These are phyloP conservation scores for Penicillium olsonii DNA, from an alignment of 2,329 filamentous ascomycete species.

Conservation along the genomic window DNA sequence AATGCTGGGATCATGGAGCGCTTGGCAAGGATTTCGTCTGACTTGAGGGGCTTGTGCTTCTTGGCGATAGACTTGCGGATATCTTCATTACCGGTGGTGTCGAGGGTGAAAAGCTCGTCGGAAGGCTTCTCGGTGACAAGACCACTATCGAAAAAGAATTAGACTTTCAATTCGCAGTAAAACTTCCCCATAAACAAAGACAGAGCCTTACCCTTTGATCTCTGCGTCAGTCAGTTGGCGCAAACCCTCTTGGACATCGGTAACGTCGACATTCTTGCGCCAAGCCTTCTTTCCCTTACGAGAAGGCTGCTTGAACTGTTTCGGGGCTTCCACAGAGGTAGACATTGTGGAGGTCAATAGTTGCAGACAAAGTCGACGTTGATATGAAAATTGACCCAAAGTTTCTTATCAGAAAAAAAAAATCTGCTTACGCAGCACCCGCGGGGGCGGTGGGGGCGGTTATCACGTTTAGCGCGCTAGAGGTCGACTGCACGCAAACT, in stretches of 20 bases:
- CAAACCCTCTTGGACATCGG: constrained; percentile 79
- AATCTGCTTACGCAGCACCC: constrained; percentile 34
- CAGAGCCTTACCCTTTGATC: constrained; percentile 70
- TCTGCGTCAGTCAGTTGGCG: constrained; percentile 85
- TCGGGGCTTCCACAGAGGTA: constrained; percentile 59
- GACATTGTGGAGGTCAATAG: constrained; percentile 33
- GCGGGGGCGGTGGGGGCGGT: constrained; percentile 24
- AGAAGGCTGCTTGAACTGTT: constrained; percentile 83
- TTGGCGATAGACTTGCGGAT: constrained; percentile 67
- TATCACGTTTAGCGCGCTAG: constrained; percentile 26
- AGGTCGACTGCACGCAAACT: constrained; percentile 27
- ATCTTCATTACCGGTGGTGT: constrained; percentile 69
- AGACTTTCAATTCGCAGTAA: constrained; percentile 12
- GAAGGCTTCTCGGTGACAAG: constrained; percentile 81
- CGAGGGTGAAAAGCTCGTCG: constrained; percentile 81
- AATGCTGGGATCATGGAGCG: constrained; percentile 82
- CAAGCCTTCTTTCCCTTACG: constrained; percentile 98
- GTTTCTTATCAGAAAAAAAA: constrained; percentile 35
- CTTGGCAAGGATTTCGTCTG: constrained; percentile 85
- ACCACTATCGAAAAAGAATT: constrained; percentile 59
- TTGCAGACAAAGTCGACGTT: constrained; percentile 2
- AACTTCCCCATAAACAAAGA: neutral
- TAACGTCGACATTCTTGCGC: constrained; percentile 96
- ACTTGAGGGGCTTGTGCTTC: constrained; percentile 76
- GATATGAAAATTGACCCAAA: constrained; percentile 20